Evolutionary conservation across 1,139 yeast genomes (phyloP).

Genomic region (Protomyces inundatus): DNA sequence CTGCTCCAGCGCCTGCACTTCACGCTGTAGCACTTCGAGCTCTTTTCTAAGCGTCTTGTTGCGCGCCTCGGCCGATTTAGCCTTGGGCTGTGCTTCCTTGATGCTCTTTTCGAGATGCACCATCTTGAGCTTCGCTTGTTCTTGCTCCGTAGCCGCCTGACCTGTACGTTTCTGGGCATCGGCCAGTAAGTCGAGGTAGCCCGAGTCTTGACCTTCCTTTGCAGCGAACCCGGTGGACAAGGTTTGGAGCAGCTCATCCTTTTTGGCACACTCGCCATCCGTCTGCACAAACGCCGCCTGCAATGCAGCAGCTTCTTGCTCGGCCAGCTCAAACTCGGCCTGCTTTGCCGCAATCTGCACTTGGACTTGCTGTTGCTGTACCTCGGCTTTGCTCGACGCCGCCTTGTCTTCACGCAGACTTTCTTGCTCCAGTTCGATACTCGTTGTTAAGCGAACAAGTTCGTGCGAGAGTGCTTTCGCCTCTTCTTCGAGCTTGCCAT

Average conservation of each 20-base stretch:
- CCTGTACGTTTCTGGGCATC: conserved; percentile 58
- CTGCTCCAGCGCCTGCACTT: conserved; percentile 44
- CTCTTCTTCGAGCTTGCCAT: conserved; percentile 55
- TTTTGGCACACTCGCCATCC: conserved; percentile 52
- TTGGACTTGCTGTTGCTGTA: conserved; percentile 29
- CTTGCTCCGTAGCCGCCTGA: conserved; percentile 52
- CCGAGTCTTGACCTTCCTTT: conserved; percentile 72
- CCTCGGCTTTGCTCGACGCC: conserved; percentile 33
- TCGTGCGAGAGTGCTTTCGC: conserved; percentile 62
- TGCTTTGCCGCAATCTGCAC: conserved; percentile 30
- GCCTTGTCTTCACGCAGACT: conserved; percentile 50
- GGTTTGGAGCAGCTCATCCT: conserved; percentile 76
- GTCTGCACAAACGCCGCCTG: conserved; percentile 45
- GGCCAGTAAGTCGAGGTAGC: conserved; percentile 62
- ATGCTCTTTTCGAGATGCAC: conserved; percentile 55
- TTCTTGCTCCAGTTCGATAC: conserved; percentile 54
- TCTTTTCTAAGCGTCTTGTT: conserved; percentile 45
- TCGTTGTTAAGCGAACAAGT: conserved; percentile 61
- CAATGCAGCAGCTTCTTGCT: conserved; percentile 45
- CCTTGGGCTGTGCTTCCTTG: conserved; percentile 49
- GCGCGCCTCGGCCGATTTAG: conserved; percentile 53
- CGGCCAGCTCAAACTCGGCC: conserved; percentile 34
- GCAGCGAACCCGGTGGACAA: conserved; percentile 88
- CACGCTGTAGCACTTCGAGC: conserved; percentile 45
- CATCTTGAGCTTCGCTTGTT: conserved; percentile 58